phyloP scores from a whole-genome alignment of 1,284 basidiomycete genomes.

The Paramarasmius palmivorus region DNA sequence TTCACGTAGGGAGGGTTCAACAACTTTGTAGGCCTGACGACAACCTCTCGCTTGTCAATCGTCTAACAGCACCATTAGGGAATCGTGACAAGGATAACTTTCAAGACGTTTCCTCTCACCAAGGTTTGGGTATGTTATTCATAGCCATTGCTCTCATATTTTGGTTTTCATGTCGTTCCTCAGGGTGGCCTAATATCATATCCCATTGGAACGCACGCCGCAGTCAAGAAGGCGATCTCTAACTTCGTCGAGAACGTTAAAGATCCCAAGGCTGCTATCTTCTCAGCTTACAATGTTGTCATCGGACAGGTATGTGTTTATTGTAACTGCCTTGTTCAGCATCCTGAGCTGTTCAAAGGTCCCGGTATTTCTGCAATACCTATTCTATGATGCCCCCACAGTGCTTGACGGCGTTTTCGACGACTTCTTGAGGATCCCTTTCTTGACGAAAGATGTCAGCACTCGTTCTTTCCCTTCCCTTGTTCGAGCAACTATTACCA shows the following conservation, averaged over 20 bases:
- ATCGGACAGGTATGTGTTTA: no score
- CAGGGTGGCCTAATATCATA: no score
- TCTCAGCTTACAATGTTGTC: no score
- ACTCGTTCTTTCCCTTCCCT: constrained; percentile 41
- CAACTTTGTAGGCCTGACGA: constrained; percentile 38
- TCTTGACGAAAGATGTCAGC: constrained; percentile 35
- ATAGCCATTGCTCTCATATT: not conserved
- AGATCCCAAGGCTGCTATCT: no score
- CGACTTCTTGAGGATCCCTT: constrained; percentile 41
- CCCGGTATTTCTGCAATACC: constrained; percentile 26
- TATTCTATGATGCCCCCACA: constrained; percentile 56
- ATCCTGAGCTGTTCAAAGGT: no score
- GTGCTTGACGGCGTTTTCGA: constrained; percentile 52
- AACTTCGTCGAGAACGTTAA: no score
- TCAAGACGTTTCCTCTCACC: constrained; percentile 43
- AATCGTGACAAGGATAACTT: constrained; percentile 47
- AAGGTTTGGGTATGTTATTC: constrained; percentile 49
- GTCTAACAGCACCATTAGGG: constrained; percentile 30
- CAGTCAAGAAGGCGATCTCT: no score
- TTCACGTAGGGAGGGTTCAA: constrained; percentile 26
- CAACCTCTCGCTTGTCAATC: not conserved
- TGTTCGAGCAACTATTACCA: constrained; percentile 40
- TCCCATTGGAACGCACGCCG: no score
- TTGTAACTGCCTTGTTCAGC: no score
- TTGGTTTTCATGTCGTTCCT: no score